Evolutionary conservation across 441 rosid genomes (phyloP).

Genomic region (Populus hybrid): DNA sequence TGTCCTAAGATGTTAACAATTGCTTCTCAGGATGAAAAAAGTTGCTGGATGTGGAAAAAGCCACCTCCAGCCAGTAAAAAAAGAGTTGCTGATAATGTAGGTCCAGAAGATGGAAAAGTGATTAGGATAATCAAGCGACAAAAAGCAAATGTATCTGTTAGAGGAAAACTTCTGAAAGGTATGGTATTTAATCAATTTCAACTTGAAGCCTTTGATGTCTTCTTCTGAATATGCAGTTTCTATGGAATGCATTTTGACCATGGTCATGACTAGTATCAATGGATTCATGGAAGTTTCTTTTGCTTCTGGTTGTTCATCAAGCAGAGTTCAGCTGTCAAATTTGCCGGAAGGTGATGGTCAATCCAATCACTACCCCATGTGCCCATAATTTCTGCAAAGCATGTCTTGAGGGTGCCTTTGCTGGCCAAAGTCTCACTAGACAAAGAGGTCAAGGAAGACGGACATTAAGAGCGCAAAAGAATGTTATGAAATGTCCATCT

Average conservation of each 20-base stretch:
- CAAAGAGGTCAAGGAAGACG: slow-evolving; percentile 53
- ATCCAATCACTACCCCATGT: slow-evolving; percentile 62
- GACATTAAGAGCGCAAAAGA: slow-evolving; percentile 51
- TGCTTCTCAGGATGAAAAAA: slow-evolving; percentile 43
- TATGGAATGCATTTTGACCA: background rate
- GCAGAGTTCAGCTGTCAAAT: slow-evolving; percentile 55
- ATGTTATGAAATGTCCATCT: slow-evolving; percentile 58
- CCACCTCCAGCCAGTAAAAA: slow-evolving; percentile 60
- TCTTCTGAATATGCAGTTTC: background rate
- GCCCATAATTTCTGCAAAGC: slow-evolving; percentile 65
- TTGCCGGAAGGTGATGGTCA: slow-evolving; percentile 47
- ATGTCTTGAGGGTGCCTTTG: slow-evolving; percentile 49
- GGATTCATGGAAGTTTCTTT: background rate
- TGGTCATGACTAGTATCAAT: background rate
- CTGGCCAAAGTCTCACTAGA: slow-evolving; percentile 40
- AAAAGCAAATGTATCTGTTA: slow-evolving; percentile 19
- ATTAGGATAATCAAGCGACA: slow-evolving; percentile 26
- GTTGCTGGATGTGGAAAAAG: slow-evolving; percentile 68
- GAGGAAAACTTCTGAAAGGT: slow-evolving; percentile 53
- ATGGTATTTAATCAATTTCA: background rate
- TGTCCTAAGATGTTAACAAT: background rate
- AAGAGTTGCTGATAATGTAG: slow-evolving; percentile 18
- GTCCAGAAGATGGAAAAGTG: slow-evolving; percentile 34
- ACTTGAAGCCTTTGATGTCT: background rate
- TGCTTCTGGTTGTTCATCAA: slow-evolving; percentile 7